Conservation (phyloP, 768 basidiomycete species). For the Suillus lakei region DNA sequence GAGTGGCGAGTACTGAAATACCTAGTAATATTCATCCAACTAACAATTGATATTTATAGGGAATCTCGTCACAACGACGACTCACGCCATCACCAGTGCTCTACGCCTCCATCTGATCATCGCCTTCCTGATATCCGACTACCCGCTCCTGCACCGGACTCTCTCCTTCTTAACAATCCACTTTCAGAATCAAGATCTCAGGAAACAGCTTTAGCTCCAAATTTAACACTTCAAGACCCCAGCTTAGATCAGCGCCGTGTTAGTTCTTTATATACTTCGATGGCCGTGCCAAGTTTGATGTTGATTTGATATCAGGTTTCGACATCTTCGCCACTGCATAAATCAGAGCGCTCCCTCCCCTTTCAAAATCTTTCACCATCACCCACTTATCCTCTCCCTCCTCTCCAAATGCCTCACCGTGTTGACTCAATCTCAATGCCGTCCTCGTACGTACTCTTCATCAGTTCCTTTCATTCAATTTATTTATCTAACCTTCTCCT, state of each 20-base stretch:
- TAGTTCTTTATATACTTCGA: constrained; percentile 38
- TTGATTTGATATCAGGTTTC: constrained; percentile 45
- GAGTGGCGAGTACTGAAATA: constrained; percentile 33
- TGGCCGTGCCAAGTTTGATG: constrained; percentile 42
- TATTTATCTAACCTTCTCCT: constrained; percentile 30
- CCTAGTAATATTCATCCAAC: constrained; percentile 17
- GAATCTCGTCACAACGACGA: constrained; percentile 31
- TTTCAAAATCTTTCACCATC: constrained; percentile 19
- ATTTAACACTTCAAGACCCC: constrained; percentile 37
- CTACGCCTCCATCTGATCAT: constrained; percentile 35
- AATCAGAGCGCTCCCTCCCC: constrained; percentile 34
- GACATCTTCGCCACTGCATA: constrained; percentile 41
- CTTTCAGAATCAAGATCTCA: constrained; percentile 37
- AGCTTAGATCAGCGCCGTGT: constrained; percentile 40
- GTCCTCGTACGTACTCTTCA: constrained; percentile 36
- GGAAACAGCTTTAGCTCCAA: constrained; percentile 36
- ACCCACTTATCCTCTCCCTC: constrained; percentile 21
- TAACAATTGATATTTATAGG: constrained; percentile 16
- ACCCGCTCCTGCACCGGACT: constrained; percentile 24
- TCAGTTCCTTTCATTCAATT: constrained; percentile 15
- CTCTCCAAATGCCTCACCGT: constrained; percentile 53
- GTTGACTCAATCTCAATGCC: constrained; percentile 44
- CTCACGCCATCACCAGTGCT: constrained; percentile 22
- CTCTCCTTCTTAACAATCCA: constrained; percentile 9
- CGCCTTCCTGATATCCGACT: constrained; percentile 37